phyloP scores from a whole-genome alignment of 2,329 filamentous ascomycete genomes.

The Penicillium polonicum region DNA sequence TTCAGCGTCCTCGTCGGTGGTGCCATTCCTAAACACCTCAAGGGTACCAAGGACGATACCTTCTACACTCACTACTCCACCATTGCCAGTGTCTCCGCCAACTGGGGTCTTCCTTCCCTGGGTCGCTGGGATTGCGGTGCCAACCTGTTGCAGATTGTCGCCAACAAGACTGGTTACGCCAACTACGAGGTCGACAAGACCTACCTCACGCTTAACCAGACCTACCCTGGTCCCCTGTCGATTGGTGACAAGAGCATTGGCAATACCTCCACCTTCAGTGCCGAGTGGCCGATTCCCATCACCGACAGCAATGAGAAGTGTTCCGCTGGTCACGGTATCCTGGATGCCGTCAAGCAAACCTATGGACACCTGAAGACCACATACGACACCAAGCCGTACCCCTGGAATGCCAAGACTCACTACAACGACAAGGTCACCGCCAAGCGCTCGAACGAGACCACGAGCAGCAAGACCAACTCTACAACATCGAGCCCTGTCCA shows the following conservation, averaged over 20 bases:
- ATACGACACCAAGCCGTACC: constrained; percentile 36
- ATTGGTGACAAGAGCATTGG: constrained; percentile 14
- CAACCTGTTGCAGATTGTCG: constrained; percentile 65
- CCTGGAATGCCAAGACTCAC: constrained; percentile 14
- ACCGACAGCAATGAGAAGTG: constrained; percentile 30
- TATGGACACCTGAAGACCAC: constrained; percentile 27
- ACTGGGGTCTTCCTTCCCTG: constrained; percentile 68
- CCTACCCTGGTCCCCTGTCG: constrained; percentile 51
- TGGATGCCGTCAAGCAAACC: constrained; percentile 33
- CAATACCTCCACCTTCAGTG: constrained; percentile 22
- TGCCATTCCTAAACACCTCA: constrained; percentile 61
- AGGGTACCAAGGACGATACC: constrained; percentile 65
- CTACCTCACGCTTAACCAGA: constrained; percentile 53
- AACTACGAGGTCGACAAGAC: constrained; percentile 42
- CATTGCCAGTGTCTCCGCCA: constrained; percentile 65
- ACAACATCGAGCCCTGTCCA: constrained; percentile 11
- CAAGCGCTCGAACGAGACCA: constrained; percentile 20
- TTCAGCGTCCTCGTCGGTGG: constrained; percentile 73
- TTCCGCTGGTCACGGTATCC: constrained; percentile 38
- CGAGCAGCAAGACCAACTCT: constrained; percentile 7
- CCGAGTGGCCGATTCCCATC: constrained; percentile 33
- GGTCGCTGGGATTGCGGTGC: constrained; percentile 72
- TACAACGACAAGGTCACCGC: constrained; percentile 31
- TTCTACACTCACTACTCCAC: constrained; percentile 76
- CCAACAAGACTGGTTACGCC: constrained; percentile 59